Conservation (phyloP, 441 rosid genomes). For the Bocquillonia castaneifolia region DNA sequence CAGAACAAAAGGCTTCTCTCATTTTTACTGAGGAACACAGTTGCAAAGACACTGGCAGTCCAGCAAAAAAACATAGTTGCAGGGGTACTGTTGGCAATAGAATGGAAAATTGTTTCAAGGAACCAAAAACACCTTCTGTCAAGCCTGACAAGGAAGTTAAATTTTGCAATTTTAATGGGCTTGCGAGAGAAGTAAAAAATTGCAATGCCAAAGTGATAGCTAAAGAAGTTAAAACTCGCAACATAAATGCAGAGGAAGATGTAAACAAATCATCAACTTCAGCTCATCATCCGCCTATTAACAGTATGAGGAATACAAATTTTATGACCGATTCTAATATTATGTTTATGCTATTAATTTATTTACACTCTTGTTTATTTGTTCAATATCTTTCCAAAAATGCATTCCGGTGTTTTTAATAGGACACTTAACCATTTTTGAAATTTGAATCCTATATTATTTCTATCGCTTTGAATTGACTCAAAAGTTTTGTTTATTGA, state of each 20-base stretch:
- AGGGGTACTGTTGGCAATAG: neutral
- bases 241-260: conserved; percentile 9
- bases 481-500: neutral
- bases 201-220: neutral
- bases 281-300: neutral
- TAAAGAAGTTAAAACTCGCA: conserved; percentile 14
- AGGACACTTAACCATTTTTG: neutral
- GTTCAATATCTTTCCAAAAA: too few species aligned
- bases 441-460: neutral
- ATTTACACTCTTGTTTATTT: neutral
- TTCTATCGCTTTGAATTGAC: neutral
- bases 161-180: neutral
- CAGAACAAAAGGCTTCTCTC: conserved; percentile 12
- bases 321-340: neutral
- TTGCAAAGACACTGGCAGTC: neutral
- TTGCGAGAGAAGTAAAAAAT: neutral
- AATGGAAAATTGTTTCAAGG: conserved; percentile 10
- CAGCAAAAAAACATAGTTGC: neutral
- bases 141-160: conserved; percentile 14
- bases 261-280: conserved; percentile 6
- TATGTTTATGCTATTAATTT: neutral
- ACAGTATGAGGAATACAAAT: conserved; percentile 6
- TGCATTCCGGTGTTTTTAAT: too few species aligned
- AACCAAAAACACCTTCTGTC: neutral
- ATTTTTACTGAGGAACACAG: neutral